Conservation (phyloP, 495 filamentous ascomycete species). For the Penicillium simplicissimum region DNA sequence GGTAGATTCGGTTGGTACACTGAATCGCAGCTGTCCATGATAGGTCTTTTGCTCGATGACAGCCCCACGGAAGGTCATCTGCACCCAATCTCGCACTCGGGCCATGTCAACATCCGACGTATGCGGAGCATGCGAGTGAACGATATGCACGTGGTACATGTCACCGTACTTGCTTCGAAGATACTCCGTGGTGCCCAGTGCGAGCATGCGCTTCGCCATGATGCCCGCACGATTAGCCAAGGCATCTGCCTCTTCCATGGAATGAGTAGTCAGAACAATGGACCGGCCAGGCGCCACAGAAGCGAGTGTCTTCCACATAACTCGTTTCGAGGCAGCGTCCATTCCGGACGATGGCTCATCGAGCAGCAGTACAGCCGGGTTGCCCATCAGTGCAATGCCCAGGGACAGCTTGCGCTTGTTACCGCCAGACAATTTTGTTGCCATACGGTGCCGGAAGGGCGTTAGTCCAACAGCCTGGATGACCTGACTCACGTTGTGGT, state of each 20-base stretch:
- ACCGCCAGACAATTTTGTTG: constrained; percentile 51
- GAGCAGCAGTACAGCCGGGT: constrained; percentile 49
- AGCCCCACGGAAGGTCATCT: constrained; percentile 54
- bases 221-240: constrained; percentile 44
- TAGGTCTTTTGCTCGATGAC: constrained; percentile 70
- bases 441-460: constrained; percentile 41
- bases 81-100: constrained; percentile 61
- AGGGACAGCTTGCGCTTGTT: constrained; percentile 58
- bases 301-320: constrained; percentile 50
- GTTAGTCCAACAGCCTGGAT: constrained; percentile 45
- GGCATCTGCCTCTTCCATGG: constrained; percentile 51
- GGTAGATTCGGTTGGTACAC: constrained; percentile 51
- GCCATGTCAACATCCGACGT: constrained; percentile 66
- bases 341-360: constrained; percentile 53
- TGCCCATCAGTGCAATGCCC: constrained; percentile 51
- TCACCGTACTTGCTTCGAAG: constrained; percentile 42
- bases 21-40: constrained; percentile 81
- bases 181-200: constrained; percentile 40
- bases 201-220: constrained; percentile 46
- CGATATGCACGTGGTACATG: constrained; percentile 53
- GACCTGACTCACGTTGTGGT: constrained; percentile 51
- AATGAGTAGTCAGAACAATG: constrained; percentile 47
- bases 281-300: constrained; percentile 38
- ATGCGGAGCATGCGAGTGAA: constrained; percentile 70
- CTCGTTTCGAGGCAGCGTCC: constrained; percentile 51